These are phyloP conservation scores for Vitis rupestris DNA, from an alignment of 164 flowering plant genomes.

Conservation along the genomic window DNA sequence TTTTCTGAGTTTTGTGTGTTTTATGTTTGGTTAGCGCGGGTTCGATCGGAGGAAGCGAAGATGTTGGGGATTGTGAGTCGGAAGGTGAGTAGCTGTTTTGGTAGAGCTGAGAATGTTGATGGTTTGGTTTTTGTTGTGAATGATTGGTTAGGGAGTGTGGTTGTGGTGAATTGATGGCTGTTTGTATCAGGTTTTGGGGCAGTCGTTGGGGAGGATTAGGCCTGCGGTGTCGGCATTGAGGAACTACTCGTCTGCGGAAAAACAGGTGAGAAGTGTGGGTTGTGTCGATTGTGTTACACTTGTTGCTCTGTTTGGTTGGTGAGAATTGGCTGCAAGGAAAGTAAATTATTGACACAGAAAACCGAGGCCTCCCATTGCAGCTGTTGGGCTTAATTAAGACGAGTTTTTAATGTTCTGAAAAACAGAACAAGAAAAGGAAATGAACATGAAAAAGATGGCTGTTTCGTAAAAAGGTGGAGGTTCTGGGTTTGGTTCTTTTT, in stretches of 20 bases:
- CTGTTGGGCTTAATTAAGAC: too few relatives aligned
- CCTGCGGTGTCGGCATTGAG: constrained; percentile 27
- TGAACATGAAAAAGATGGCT: too few relatives aligned
- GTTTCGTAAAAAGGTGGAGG: too few relatives aligned
- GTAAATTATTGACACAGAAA: too few relatives aligned
- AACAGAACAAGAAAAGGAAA: too few relatives aligned
- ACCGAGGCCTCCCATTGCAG: too few relatives aligned
- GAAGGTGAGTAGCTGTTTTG: background rate
- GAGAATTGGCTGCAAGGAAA: background rate
- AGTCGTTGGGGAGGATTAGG: constrained; percentile 25
- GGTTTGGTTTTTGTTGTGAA: background rate
- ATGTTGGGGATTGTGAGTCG: constrained; percentile 31
- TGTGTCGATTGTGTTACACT: background rate
- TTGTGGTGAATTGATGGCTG: background rate
- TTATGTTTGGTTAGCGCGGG: too few relatives aligned
- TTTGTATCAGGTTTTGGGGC: constrained; percentile 10
- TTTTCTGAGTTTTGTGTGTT: too few relatives aligned
- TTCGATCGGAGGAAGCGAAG: constrained; percentile 1
- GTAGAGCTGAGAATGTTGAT: background rate
- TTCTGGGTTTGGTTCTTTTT: too few relatives aligned
- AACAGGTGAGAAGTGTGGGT: constrained; percentile 26
- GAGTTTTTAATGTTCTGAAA: too few relatives aligned
- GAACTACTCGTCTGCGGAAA: constrained; percentile 27
- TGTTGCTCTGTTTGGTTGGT: background rate
- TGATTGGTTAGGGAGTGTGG: background rate